phyloP scores from a whole-genome alignment of 768 basidiomycete genomes.

The Mycena filopes region DNA sequence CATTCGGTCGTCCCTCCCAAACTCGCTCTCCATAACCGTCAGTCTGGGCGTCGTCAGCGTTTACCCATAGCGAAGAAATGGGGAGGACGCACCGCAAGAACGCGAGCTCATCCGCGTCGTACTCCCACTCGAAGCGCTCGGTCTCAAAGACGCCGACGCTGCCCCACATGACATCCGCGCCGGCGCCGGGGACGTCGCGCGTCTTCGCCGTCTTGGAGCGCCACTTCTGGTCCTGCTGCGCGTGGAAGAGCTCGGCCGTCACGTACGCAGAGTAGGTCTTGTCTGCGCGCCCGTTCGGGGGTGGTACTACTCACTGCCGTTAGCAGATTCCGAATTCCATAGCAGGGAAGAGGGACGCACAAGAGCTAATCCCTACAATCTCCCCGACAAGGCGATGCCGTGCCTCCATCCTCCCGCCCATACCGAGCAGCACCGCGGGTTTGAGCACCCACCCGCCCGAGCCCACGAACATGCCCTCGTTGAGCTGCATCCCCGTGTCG shows the following conservation, averaged over 20 bases:
- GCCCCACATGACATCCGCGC: conserved; percentile 54
- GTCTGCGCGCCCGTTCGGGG: conserved; percentile 50
- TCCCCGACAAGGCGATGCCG: conserved; percentile 42
- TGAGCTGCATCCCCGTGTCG: conserved; percentile 66
- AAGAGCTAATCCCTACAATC: conserved; percentile 56
- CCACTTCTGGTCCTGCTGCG: conserved; percentile 53
- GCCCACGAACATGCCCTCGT: conserved; percentile 71
- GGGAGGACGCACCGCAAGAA: conserved; percentile 57
- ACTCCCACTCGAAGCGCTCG: conserved; percentile 60
- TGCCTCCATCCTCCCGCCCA: conserved; percentile 23
- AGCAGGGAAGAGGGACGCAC: conserved; percentile 44
- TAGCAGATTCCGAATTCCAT: neutral
- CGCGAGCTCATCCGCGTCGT: conserved; percentile 59
- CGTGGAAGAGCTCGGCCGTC: conserved; percentile 56
- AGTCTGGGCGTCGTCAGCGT: conserved; percentile 39
- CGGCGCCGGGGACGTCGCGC: conserved; percentile 41
- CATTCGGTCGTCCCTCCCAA: conserved; percentile 57
- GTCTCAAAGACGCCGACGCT: conserved; percentile 35
- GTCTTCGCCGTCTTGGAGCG: conserved; percentile 52
- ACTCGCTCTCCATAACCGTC: conserved; percentile 51
- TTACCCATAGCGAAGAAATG: neutral
- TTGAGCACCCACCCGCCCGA: conserved; percentile 66
- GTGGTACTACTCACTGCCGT: conserved; percentile 52
- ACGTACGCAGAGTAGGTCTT: conserved; percentile 57
- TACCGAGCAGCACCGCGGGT: conserved; percentile 46